phyloP scores from a whole-genome alignment of 495 filamentous ascomycete genomes.

The Rhypophila decipiens region DNA sequence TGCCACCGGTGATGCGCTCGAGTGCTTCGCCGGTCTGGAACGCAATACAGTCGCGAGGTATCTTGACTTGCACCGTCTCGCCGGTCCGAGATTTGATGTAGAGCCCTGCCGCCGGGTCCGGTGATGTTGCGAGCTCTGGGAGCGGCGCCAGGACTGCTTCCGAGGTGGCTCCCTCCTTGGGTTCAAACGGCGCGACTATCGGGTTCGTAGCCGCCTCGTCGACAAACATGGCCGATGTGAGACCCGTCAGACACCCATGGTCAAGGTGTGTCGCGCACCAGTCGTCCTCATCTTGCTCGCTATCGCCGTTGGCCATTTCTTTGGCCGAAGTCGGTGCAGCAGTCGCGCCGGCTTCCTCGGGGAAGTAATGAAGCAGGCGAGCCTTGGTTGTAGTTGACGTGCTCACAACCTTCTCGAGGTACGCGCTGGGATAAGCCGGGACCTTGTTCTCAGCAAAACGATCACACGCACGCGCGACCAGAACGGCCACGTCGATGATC shows the following conservation, averaged over 20 bases:
- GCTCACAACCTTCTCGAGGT: conserved; percentile 80
- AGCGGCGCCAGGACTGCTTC: conserved; percentile 42
- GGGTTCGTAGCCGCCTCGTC: conserved; percentile 61
- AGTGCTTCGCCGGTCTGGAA: conserved; percentile 95
- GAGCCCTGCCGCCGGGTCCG: conserved; percentile 77
- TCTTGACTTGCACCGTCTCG: conserved; percentile 74
- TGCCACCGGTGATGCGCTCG: conserved; percentile 79
- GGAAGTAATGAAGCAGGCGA: conserved; percentile 89
- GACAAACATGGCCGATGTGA: conserved; percentile 94
- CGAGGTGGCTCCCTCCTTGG: conserved; percentile 4
- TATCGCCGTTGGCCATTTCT: conserved; percentile 18
- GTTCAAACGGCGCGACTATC: conserved; percentile 26
- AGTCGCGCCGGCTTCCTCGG: conserved; percentile 32
- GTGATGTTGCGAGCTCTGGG: conserved; percentile 62
- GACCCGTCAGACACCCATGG: conserved; percentile 86
- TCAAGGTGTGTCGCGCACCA: conserved; percentile 97
- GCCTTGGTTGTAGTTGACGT: conserved; percentile 87
- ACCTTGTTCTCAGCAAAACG: conserved; percentile 74
- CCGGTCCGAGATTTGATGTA: conserved; percentile 86
- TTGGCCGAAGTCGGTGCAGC: conserved; percentile 10
- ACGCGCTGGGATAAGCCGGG: conserved; percentile 63
- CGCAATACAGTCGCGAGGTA: conserved; percentile 82
- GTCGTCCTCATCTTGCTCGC: conserved; percentile 62
- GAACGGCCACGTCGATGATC: conserved; percentile 80
- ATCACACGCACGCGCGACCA: conserved; percentile 87